A percentile compares a stretch with the other conserved stretches of the same genome.
These are phyloP conservation scores for Populus hybrid DNA, from an alignment of 441 rosid genomes.

Conservation along the genomic window DNA sequence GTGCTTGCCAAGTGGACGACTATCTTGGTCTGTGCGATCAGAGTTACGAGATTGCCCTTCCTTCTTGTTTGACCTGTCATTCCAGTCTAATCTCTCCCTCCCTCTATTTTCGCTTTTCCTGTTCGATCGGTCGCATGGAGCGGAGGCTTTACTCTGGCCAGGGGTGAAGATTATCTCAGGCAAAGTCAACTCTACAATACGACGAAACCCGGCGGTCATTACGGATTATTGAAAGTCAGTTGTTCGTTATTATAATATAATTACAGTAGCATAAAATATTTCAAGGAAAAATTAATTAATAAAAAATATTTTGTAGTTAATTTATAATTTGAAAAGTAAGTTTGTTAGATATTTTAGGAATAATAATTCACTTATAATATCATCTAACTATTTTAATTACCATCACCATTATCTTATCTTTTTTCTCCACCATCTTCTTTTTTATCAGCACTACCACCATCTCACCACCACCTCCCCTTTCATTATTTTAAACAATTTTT, in stretches of 20 bases:
- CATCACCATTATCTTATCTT: not conserved
- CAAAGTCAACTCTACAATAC: not conserved
- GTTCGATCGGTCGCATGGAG: no score
- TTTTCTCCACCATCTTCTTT: no score
- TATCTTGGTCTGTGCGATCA: not conserved
- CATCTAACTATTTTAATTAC: no score
- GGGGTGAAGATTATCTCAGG: not conserved
- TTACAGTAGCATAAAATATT: not conserved
- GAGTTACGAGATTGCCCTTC: not conserved
- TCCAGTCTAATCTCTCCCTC: not conserved
- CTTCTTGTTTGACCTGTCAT: not conserved
- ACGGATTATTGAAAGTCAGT: not conserved
- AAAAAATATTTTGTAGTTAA: no score
- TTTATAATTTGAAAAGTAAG: no score
- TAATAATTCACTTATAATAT: no score
- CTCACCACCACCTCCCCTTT: fast-evolving
- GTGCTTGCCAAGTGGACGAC: no score
- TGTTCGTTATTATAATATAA: not conserved
- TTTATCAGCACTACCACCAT: fast-evolving
- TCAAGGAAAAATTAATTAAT: no score
- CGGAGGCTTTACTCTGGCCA: not conserved
- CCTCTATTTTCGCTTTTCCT: no score
- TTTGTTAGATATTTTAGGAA: no score
- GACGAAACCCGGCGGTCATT: not conserved
- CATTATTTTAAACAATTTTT: no score